Evolutionary conservation across 2,329 filamentous ascomycete species (phyloP).

Genomic region (Colletotrichum shisoi): DNA sequence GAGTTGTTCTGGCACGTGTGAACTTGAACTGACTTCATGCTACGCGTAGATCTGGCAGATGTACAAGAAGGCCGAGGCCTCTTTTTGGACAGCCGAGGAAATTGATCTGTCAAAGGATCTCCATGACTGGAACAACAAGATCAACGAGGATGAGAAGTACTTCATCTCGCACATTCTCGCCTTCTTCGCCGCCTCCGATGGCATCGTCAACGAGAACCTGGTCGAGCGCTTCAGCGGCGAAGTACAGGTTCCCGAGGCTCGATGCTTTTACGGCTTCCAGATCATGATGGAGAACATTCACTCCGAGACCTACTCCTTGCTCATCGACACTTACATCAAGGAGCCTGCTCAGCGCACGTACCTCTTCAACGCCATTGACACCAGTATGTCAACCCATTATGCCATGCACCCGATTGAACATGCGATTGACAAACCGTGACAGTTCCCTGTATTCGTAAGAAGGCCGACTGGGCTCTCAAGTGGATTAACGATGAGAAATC

Average conservation of each 20-base stretch:
- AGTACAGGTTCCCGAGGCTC: conserved; percentile 95
- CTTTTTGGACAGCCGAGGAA: conserved; percentile 99
- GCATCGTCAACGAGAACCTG: conserved; percentile 99
- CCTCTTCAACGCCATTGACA: conserved; percentile 98
- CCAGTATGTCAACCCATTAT: conserved; percentile 68
- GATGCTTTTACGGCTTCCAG: conserved; percentile 99
- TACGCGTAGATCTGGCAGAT: conserved; percentile 92
- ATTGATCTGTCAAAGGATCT: conserved; percentile 99
- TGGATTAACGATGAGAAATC: conserved; percentile 96
- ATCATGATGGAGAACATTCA: conserved; percentile 99
- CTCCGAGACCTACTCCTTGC: conserved; percentile 98
- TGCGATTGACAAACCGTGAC: conserved; percentile 8
- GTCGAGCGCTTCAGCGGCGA: conserved; percentile 97
- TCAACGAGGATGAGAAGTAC: conserved; percentile 97
- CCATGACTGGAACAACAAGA: conserved; percentile 97
- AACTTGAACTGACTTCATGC: conserved; percentile 51
- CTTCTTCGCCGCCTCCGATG: conserved; percentile 98
- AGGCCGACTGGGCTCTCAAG: conserved; percentile 95
- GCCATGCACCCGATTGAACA: conserved; percentile 62
- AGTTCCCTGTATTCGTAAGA: conserved; percentile 97
- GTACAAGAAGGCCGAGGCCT: conserved; percentile 99
- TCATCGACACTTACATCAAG: conserved; percentile 99
- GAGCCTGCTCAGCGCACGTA: conserved; percentile 92
- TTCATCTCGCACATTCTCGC: conserved; percentile 98
- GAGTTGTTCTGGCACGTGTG: conserved; percentile 57